phyloP scores from a whole-genome alignment of 768 basidiomycete species.

The Suillus alpinus region DNA sequence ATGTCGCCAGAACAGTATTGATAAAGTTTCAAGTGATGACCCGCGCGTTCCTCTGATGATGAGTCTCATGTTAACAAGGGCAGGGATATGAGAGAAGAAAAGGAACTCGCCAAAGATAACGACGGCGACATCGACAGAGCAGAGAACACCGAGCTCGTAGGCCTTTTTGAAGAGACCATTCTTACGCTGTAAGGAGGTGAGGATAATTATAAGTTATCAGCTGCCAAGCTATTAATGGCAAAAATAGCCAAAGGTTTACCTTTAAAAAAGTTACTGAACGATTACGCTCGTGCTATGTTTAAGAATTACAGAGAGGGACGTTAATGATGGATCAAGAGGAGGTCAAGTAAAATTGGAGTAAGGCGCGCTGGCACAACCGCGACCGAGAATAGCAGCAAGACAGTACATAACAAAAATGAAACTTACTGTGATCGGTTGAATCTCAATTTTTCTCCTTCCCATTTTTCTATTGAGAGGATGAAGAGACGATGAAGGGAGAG shows the following conservation, averaged over 20 bases:
- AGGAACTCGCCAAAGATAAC: constrained; percentile 72
- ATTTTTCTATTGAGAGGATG: constrained; percentile 32
- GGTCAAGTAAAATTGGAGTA: constrained; percentile 30
- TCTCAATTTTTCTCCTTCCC: constrained; percentile 82
- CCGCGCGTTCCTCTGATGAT: constrained; percentile 70
- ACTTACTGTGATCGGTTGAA: constrained; percentile 76
- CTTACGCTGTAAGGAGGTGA: constrained; percentile 57
- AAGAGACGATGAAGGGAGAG: constrained; percentile 2
- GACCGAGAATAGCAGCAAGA: constrained; percentile 20
- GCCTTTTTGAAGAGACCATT: constrained; percentile 91
- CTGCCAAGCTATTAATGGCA: constrained; percentile 38
- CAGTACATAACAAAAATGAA: constrained; percentile 9
- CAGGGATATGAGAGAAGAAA: constrained; percentile 5
- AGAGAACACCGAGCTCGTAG: constrained; percentile 86
- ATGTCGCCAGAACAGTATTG: constrained; percentile 78
- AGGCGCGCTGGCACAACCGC: constrained; percentile 10
- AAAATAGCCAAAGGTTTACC: constrained; percentile 69
- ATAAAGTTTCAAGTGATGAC: constrained; percentile 78
- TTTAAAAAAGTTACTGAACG: constrained; percentile 90
- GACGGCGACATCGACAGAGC: constrained; percentile 85
- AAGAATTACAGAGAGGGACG: constrained; percentile 34
- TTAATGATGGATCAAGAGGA: constrained; percentile 29
- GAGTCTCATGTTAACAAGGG: constrained; percentile 23
- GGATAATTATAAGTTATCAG: constrained; percentile 32
- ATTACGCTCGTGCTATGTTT: constrained; percentile 84